phyloP scores from a whole-genome alignment of 2,329 filamentous ascomycete species.

The Curvularia sp. region DNA sequence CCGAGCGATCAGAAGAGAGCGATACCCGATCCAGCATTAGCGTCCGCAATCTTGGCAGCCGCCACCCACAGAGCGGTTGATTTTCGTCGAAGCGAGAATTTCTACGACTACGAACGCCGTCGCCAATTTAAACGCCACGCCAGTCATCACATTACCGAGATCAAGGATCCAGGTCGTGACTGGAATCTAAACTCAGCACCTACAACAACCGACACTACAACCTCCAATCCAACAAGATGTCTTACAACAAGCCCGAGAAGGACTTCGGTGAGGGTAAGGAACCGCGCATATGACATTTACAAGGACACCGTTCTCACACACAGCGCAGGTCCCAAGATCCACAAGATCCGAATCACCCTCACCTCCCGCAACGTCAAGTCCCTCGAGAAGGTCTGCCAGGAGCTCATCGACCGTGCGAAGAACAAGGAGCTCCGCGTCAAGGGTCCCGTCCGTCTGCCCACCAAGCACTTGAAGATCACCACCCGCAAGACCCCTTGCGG shows the following conservation, averaged over 20 bases:
- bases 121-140: constrained; percentile 42
- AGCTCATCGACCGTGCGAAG: constrained; percentile 98
- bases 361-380: constrained; percentile 92
- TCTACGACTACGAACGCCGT: constrained; percentile 40
- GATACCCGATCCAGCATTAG: constrained; percentile 45
- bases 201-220: constrained; percentile 29
- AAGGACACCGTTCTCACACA: neutral
- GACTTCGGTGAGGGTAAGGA: constrained; percentile 76
- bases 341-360: constrained; percentile 89
- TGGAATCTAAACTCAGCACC: constrained; percentile 43
- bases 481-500: constrained; percentile 99
- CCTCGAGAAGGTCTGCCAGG: constrained; percentile 88
- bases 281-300: neutral
- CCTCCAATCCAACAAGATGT: constrained; percentile 38
- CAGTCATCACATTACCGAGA: constrained; percentile 64
- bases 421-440: constrained; percentile 98
- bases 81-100: constrained; percentile 19
- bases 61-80: constrained; percentile 21
- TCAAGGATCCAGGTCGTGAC: constrained; percentile 57
- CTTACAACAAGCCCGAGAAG: constrained; percentile 84
- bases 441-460: constrained; percentile 96
- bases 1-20: constrained; percentile 11
- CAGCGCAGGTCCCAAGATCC: constrained; percentile 12
- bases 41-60: constrained; percentile 29
- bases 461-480: constrained; percentile 95